Evolutionary conservation across 176 grass and related monocot genomes (phyloP), one percentile per base, ranked within the genome.

Genomic region (Stipa capillata): DNA sequence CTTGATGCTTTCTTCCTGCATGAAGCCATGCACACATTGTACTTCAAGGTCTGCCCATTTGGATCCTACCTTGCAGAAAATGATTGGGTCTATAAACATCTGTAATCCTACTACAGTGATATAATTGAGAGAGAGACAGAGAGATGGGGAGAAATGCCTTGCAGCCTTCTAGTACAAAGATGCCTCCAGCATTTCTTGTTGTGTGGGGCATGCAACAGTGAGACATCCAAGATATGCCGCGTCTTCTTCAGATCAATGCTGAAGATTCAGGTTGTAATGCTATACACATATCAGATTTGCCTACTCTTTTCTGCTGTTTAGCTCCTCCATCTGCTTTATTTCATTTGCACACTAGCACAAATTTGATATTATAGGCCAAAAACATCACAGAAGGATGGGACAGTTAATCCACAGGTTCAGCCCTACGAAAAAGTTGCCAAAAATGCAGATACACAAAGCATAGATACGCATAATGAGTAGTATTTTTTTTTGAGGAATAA

Each of bases 151-250:
- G 39, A n/a, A n/a, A n/a, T n/a, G n/a, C n/a, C n/a, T n/a, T 36
- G 84, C 60, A 75, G 69, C 40, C 51, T 67, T 76, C n/a, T n/a
- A n/a, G n/a, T 82, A 69, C 62, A 76, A 68, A 82, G 78, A 82
- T 87, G 85, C 78, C 42, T 24, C 44, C 5, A 8, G 0, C 31
- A 5, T n/a, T n/a, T n/a, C n/a, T n/a, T n/a, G 73, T 10, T 39
- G 35, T n/a, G 77, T 48, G 39, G 56, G 75, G n/a, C n/a, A 60
- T 14, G 14, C 41, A 36, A 1, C 6, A 24, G 24, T 28, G 16
- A 39, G 42, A 8, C n/a, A n/a, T n/a, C n/a, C n/a, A 56, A 60
- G 66, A 82, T n/a, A n/a, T 32, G 71, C 36, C 59, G 76, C 60
- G 5, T 43, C 79, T 27, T 59, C 3, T 40, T 23, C 25, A 43